Percentiles rank a stretch among this genome's conserved stretches.
Evolutionary conservation across 148 eudicot species (phyloP).

Genomic region (Hydrangea macrophylla): DNA sequence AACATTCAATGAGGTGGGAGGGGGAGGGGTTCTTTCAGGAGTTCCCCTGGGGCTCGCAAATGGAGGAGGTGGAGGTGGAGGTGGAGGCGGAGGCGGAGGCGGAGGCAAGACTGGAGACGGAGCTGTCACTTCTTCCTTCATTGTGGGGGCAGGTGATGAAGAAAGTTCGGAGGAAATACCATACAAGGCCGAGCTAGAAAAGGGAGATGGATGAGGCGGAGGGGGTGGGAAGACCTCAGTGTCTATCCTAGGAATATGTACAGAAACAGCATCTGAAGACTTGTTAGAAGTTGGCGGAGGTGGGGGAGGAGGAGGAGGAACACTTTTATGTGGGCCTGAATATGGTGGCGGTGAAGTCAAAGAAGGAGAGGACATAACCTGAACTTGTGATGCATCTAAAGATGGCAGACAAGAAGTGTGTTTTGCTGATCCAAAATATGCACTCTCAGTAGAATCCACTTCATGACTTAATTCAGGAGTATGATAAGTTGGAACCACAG

Average conservation of each 20-base stretch:
- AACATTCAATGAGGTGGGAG: background rate
- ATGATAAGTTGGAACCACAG: constrained; percentile 6
- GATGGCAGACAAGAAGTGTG: constrained; percentile 20
- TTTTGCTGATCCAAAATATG: constrained; percentile 17
- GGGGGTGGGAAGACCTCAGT: constrained; percentile 24
- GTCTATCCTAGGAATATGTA: constrained; percentile 20
- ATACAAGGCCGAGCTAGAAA: constrained; percentile 17
- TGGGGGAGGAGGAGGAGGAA: constrained; percentile 14
- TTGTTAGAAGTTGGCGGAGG: constrained; percentile 19
- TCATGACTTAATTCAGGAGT: constrained; percentile 24
- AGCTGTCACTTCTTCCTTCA: constrained; percentile 14
- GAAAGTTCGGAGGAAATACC: constrained; percentile 13
- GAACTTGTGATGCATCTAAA: constrained; percentile 18
- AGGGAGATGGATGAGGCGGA: constrained; percentile 29
- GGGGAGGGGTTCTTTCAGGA: constrained; percentile 6
- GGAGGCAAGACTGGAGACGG: constrained; percentile 4
- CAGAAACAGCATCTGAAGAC: background rate
- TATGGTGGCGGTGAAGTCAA: constrained; percentile 5
- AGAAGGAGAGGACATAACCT: constrained; percentile 4
- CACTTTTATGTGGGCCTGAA: constrained; percentile 1
- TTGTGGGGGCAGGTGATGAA: constrained; percentile 7
- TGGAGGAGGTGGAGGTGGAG: constrained; percentile 3
- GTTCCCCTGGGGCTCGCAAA: background rate
- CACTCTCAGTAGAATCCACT: constrained; percentile 13
- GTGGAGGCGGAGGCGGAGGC: constrained; percentile 16